These are phyloP conservation scores for Yamadazyma atlantica DNA, from an alignment of 1,139 yeast genomes.

Conservation along the genomic window DNA sequence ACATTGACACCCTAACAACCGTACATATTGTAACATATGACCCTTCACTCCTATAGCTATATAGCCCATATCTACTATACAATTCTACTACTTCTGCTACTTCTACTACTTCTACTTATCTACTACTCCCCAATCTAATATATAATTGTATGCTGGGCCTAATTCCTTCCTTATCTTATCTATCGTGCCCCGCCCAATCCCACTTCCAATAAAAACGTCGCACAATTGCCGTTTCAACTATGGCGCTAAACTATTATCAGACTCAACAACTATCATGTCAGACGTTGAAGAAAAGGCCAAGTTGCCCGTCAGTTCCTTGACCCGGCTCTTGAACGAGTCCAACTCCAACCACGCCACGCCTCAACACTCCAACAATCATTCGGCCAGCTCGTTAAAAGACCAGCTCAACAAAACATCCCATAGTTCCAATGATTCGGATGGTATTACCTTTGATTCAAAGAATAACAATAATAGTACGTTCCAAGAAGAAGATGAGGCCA, in stretches of 20 bases:
- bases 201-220: conserved; percentile 1
- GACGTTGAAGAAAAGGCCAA: conserved; percentile 8
- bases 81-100: no score
- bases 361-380: conserved; percentile 23
- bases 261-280: background rate
- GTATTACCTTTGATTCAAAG: conserved; percentile 18
- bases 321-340: conserved; percentile 42
- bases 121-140: background rate
- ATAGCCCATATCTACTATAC: no score
- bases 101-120: background rate
- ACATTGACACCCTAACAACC: no score
- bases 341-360: conserved; percentile 29
- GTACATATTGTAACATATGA: no score
- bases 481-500: background rate
- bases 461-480: conserved; percentile 2
- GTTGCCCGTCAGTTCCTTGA: conserved; percentile 33
- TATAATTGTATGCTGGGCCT: no score
- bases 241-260: background rate
- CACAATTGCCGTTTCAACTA: background rate
- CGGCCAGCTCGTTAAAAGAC: conserved; percentile 21
- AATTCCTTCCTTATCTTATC: conserved; percentile 2
- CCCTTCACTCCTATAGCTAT: no score
- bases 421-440: conserved; percentile 17
- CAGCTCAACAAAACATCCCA: conserved; percentile 12
- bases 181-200: conserved; percentile 1